Evolutionary conservation across 2,329 filamentous ascomycete genomes (phyloP).

Genomic region (Acrocalymma vagum): DNA sequence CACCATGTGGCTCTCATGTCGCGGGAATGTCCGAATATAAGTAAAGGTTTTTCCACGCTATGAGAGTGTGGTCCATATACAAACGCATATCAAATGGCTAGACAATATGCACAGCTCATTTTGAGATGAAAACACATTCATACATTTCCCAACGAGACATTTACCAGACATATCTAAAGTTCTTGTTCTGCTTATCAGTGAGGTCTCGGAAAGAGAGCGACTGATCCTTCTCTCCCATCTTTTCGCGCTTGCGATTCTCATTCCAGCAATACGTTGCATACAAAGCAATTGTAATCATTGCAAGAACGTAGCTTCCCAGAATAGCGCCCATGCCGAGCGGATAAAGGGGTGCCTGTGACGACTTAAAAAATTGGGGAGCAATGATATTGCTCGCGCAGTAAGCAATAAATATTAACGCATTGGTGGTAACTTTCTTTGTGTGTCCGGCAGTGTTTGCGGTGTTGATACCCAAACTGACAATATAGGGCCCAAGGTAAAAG

Average conservation of each 20-base stretch:
- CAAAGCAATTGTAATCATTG: constrained; percentile 36
- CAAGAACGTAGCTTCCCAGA: constrained; percentile 18
- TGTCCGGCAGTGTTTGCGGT: constrained; percentile 36
- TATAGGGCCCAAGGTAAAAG: constrained; percentile 25
- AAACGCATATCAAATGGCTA: too few species aligned
- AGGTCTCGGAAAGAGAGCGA: constrained; percentile 46
- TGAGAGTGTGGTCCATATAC: too few species aligned
- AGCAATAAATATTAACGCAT: constrained; percentile 47
- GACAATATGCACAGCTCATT: too few species aligned
- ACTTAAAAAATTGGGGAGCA: constrained; percentile 50
- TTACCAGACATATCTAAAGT: constrained; percentile 26
- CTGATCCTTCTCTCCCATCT: constrained; percentile 38
- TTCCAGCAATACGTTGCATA: constrained; percentile 39
- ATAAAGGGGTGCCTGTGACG: constrained; percentile 44
- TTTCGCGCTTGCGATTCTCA: constrained; percentile 41
- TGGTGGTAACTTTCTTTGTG: constrained; percentile 48
- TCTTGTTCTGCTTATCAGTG: constrained; percentile 45
- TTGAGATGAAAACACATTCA: too few species aligned
- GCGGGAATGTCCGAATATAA: too few species aligned
- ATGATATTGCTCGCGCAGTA: constrained; percentile 53
- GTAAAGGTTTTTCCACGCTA: too few species aligned
- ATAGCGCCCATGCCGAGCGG: constrained; percentile 38
- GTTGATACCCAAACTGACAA: constrained; percentile 20
- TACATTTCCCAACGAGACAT: too few species aligned
- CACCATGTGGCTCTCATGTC: too few species aligned